Conservation (phyloP, 2,329 filamentous ascomycete genomes). For the Penicillium crustosum region DNA sequence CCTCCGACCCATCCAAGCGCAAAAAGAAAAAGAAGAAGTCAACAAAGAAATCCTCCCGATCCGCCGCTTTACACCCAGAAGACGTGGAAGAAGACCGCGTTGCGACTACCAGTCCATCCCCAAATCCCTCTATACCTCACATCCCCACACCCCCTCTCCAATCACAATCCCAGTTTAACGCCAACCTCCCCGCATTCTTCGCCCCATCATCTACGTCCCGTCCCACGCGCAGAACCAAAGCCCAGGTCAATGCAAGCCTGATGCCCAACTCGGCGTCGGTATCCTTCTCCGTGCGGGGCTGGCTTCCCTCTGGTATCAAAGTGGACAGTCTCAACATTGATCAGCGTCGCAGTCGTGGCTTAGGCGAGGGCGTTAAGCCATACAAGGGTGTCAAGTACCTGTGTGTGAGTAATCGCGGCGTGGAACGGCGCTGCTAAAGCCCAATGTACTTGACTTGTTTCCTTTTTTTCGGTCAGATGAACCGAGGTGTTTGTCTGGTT, state of each 20-base stretch:
- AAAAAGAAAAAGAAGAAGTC: conserved; percentile 42
- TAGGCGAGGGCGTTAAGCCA: conserved; percentile 85
- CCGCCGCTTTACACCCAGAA: conserved; percentile 18
- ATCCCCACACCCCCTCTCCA: conserved; percentile 22
- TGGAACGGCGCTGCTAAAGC: conserved; percentile 44
- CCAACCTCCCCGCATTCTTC: conserved; percentile 25
- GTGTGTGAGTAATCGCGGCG: conserved; percentile 63
- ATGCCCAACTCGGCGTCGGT: conserved; percentile 78
- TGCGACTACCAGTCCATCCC: conserved; percentile 22
- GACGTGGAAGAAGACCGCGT: conserved; percentile 17
- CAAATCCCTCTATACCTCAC: conserved; percentile 23
- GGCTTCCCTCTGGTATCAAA: conserved; percentile 63
- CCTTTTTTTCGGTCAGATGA: not conserved
- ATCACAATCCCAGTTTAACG: conserved; percentile 14
- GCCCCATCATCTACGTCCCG: conserved; percentile 21
- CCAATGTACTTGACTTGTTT: not conserved
- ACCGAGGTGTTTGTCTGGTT: not conserved
- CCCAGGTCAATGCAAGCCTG: conserved; percentile 69
- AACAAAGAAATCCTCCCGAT: conserved; percentile 31
- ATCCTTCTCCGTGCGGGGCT: conserved; percentile 63
- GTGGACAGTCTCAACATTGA: conserved; percentile 64
- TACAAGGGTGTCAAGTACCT: conserved; percentile 99
- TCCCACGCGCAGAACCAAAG: conserved; percentile 35
- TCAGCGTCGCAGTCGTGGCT: conserved; percentile 75
- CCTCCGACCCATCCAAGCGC: conserved; percentile 30